These are phyloP conservation scores for Eucalyptus fibrosa DNA, from an alignment of 345 rosid genomes.

Conservation along the genomic window DNA sequence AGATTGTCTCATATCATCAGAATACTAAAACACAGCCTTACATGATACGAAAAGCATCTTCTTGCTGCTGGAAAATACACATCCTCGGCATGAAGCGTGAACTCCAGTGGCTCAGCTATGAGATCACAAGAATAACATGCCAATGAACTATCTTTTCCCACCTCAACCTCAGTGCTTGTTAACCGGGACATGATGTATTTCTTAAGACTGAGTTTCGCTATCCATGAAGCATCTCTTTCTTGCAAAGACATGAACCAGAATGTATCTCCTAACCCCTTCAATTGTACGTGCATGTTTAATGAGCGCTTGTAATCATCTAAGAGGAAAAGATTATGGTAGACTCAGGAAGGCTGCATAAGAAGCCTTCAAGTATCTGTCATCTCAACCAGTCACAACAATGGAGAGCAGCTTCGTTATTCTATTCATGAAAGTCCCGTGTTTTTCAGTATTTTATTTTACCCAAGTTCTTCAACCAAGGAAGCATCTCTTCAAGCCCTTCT, in stretches of 20 bases:
- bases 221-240: neutral
- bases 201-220: neutral
- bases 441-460: conserved; percentile 49
- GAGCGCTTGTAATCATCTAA: neutral
- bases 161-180: neutral
- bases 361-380: neutral
- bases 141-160: neutral
- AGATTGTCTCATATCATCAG: neutral
- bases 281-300: neutral
- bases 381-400: neutral
- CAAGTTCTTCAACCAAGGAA: conserved; percentile 73
- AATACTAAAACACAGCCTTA: neutral
- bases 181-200: neutral
- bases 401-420: neutral
- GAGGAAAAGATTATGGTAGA: neutral
- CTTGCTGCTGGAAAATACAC: neutral
- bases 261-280: neutral
- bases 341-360: neutral
- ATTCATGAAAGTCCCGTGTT: neutral
- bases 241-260: neutral
- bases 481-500: conserved; percentile 68
- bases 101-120: neutral
- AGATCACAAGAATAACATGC: neutral
- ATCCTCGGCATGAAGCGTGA: neutral
- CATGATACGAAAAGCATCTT: neutral